A percentile compares a stretch with the other conserved stretches of the same genome.
phyloP scores from a whole-genome alignment of 371 early-diverging fungal genomes.

The Mucor velutinosus region DNA sequence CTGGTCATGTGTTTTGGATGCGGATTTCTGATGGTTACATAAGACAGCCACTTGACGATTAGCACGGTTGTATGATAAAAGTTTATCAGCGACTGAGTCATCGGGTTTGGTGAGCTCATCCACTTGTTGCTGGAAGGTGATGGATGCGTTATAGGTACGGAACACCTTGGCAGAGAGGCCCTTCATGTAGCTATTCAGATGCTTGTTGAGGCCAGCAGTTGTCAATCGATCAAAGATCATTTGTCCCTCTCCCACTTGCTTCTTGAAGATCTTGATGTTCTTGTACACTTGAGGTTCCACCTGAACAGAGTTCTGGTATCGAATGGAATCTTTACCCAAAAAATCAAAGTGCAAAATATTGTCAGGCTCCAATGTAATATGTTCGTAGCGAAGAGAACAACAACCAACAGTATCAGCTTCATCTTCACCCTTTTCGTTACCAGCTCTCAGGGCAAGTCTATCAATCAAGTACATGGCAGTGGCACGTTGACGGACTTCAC shows the following conservation, averaged over 20 bases:
- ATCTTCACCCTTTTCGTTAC: conserved; percentile 97
- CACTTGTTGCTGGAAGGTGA: conserved; percentile 91
- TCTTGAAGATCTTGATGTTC: conserved; percentile 88
- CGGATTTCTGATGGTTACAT: conserved; percentile 96
- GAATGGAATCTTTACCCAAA: conserved; percentile 97
- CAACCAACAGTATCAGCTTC: conserved; percentile 99
- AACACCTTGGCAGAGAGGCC: conserved; percentile 97
- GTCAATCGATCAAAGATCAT: conserved; percentile 89
- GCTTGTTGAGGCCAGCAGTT: conserved; percentile 83
- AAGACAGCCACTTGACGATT: conserved; percentile 96
- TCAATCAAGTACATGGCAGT: conserved; percentile 97
- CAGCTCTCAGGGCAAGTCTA: conserved; percentile 93
- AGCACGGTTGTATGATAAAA: conserved; percentile 94
- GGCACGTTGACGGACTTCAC: conserved; percentile 87
- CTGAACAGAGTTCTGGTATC: conserved; percentile 86
- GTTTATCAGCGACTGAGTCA: conserved; percentile 82
- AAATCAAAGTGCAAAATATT: conserved; percentile 92
- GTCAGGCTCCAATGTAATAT: conserved; percentile 79
- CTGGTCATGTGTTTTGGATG: conserved; percentile 77
- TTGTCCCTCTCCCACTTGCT: conserved; percentile 61
- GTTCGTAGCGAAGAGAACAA: conserved; percentile 94
- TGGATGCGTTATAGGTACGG: conserved; percentile 97
- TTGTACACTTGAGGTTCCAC: conserved; percentile 91
- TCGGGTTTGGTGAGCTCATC: conserved; percentile 63
- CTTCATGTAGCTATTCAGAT: conserved; percentile 84